phyloP scores from a whole-genome alignment of 495 filamentous ascomycete genomes.

The Cairneyella variabilis region DNA sequence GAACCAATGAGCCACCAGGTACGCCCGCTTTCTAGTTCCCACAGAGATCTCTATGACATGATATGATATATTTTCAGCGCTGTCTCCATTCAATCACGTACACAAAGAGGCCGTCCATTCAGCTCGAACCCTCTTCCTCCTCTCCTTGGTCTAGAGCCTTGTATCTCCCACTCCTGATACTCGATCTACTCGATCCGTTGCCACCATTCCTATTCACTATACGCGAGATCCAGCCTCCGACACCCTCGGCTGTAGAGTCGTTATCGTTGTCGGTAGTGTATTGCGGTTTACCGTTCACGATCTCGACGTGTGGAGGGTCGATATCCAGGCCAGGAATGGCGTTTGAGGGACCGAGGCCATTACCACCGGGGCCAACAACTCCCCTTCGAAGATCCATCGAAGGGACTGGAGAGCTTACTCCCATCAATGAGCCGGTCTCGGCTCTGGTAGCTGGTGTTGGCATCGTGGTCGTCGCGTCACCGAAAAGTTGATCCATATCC shows the following conservation, averaged over 20 bases:
- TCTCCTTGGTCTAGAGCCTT: slow-evolving; percentile 63
- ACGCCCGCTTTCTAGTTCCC: too few relatives aligned
- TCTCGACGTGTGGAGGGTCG: slow-evolving; percentile 55
- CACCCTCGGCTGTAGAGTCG: slow-evolving; percentile 34
- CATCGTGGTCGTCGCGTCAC: slow-evolving; percentile 79
- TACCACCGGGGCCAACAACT: slow-evolving; percentile 5
- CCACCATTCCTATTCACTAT: slow-evolving; percentile 49
- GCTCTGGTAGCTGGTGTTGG: slow-evolving; percentile 64
- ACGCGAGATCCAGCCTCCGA: slow-evolving; percentile 46
- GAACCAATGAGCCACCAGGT: too few relatives aligned
- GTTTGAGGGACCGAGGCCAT: slow-evolving; percentile 30
- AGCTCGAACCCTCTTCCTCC: slow-evolving; percentile 25
- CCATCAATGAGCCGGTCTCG: slow-evolving; percentile 73
- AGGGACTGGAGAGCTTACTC: slow-evolving; percentile 68
- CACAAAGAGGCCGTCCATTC: too few relatives aligned
- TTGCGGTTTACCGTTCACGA: slow-evolving; percentile 44
- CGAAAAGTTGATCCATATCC: slow-evolving; percentile 91
- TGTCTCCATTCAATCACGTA: too few relatives aligned
- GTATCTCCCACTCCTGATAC: slow-evolving; percentile 53
- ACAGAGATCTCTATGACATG: too few relatives aligned
- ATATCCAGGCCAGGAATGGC: slow-evolving; percentile 71
- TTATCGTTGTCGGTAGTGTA: slow-evolving; percentile 24
- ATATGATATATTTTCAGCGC: too few relatives aligned
- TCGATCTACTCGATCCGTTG: slow-evolving; percentile 33
- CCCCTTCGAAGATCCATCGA: slow-evolving; percentile 66